Base-by-base conservation (phyloP, 2,329 filamentous ascomycete species). In the Knufia fluminis region DNA sequence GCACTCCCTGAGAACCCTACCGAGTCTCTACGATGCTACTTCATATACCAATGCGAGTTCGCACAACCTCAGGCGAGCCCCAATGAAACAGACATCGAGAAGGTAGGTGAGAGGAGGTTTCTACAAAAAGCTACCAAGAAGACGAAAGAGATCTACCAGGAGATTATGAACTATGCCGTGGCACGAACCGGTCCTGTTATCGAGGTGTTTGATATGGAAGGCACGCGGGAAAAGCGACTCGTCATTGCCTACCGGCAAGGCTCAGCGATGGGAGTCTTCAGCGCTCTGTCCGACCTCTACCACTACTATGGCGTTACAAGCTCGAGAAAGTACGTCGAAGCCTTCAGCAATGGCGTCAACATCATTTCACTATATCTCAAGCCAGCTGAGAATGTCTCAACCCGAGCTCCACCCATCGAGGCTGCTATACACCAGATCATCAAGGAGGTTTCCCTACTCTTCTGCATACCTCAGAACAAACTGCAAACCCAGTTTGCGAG, bases 221-320 rank as follows among this genome's bases (percentile, higher is more conserved):
- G 80, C 58, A 86, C 84, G 16, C 80, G 85, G 26, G 92, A 98
- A 74, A 97, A 96, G 78, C 81, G 92, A 61, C 74, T 98, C 53
- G 89, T 98, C 49, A 79, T 98, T 60, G 92, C 90, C 40, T 97
- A 96, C 76, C 89, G 91, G 60, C 87, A 91, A 59, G 84, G 90
- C 56, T 94, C 91, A 16, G 92, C 92, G 24, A 78, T 88, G 59
- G 92, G 92, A 55, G 75, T 98, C 61, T 98, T 98, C 77, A 95
- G 90, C 60, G 89, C 92, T 23, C 72, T 98, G 60, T 94, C 87
- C 57, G 90, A 97, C 66, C 75, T 98, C 32, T 98, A 98, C 73
- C 92, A 98, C 72, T 97, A 96, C 78, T 98, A 98, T 64, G 91
- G 92, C 38, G 79, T 97, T 54, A 98, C 92, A 1, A 94, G 87